Evolutionary conservation across 805 yeast species (phyloP), one percentile per base, ranked within the genome.

Genomic region (Torulaspora delbrueckii): DNA sequence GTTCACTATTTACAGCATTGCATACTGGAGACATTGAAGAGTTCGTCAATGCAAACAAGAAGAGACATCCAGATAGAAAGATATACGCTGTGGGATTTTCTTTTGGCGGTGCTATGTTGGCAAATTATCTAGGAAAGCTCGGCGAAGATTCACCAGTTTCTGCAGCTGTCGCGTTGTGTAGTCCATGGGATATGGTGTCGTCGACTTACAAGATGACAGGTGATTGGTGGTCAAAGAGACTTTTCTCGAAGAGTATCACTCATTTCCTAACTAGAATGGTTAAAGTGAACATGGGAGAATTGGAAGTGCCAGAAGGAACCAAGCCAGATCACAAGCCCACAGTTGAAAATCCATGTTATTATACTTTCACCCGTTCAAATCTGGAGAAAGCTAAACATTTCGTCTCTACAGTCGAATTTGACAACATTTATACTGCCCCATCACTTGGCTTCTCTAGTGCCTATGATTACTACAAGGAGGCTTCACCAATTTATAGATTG

Each of bases 151-250:
- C 75, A 1, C 74, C 74, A 44, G 70, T 83, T 46, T 71, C 74
- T 33, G 81, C 83, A 5, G 83, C 87, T 3, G 71, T 77, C 10
- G 65, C 79, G 8, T 65, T 84, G 55, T 82, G 84, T 12, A 69
- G 81, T 18, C 91, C 91, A 8, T 85, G 90, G 90, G 86, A 84
- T 62, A 70, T 85, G 59, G 64, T 75, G 9, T 79, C 75, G 47
- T 73, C 84, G 9, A 68, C 74, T 19, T 57, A 68, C 39, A 76
- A 73, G 35, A 62, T 81, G 46, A 54, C 67, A 6, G 49, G 52
- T 10, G 65, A 72, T 22, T 63, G 63, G 40, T 57, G 71, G 55
- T 76, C 79, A 6, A 62, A 58, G 23, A 58, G 63, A 19, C 39
- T 76, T 1, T 76, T 76, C 47, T 66, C 67, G 6, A 75, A 72